Base-by-base conservation (phyloP, 2,329 filamentous ascomycete genomes). In the Cercospora janseana region DNA sequence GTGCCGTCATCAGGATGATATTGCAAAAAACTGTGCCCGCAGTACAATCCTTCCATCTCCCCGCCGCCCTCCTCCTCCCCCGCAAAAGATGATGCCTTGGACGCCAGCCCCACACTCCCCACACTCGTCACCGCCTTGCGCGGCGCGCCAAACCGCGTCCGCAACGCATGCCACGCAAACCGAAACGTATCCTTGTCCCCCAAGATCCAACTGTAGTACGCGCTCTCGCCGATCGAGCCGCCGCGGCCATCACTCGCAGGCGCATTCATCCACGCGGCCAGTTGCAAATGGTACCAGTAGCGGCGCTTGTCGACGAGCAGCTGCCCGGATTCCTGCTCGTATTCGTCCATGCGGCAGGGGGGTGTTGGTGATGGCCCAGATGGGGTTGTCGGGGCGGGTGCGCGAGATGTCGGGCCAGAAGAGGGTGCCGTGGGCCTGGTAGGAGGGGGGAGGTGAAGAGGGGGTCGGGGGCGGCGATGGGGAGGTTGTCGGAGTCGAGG, bases 401-500 rank as follows among this genome's bases (percentile, higher is more conserved):
- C 67, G 67, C 15, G 66, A 60, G 46, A 69, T 67, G 45, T 70
- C 68, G 10, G 68, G 68, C 66, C 67, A 70, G 56, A 70, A 69
- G 16, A 69, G 44, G 9, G 63, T 65, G 45, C 66, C 66, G 49
- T 59, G 66, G 43, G 65, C 59, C 20, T 60, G 57, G 38, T 61
- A 62, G 4, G 45, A 47, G 3, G 52, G 27, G 2, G 66, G n/a
- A 66, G 24, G 65, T 57, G 45, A 56, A 69, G 6, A 70, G 57
- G 5, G 43, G 35, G 13, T 52, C 62, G 2, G 66, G 66, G 27
- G 62, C 61, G n/a, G 64, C 49, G 26, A 63, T 50, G 12, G 67
- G 66, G 37, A 69, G 59, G 46, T 69, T 70, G 55, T 70, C 68
- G 7, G 66, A 66, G 55, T 70, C 68, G n/a, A 70, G 52, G 2